Evolutionary conservation across 805 yeast species (phyloP).

Genomic region (Saturnispora galanensis): DNA sequence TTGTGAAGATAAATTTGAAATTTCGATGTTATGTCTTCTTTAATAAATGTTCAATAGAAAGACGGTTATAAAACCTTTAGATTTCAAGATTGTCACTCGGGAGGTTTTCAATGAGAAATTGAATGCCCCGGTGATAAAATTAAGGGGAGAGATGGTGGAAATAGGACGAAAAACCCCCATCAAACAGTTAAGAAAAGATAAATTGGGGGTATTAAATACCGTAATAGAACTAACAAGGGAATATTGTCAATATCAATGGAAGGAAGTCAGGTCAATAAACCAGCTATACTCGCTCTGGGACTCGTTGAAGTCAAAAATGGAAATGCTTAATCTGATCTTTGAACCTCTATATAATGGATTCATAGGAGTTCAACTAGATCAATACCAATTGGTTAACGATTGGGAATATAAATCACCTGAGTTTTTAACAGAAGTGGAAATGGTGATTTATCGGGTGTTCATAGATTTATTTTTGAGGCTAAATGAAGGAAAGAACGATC

Average conservation of each 20-base stretch:
- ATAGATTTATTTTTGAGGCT: neutral
- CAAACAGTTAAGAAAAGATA: neutral
- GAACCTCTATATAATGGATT: slow-evolving; percentile 6
- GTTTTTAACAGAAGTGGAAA: slow-evolving; percentile 1
- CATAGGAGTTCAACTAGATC: neutral
- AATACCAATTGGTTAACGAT: slow-evolving; percentile 1
- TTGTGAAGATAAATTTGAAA: too few species aligned
- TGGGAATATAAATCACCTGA: neutral
- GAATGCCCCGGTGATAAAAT: neutral
- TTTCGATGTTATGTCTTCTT: too few species aligned
- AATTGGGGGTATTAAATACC: neutral
- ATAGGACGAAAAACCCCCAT: neutral
- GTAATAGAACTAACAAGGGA: neutral
- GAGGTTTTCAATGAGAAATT: neutral
- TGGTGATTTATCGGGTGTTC: neutral
- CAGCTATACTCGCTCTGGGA: neutral
- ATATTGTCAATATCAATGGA: neutral
- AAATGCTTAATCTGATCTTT: neutral
- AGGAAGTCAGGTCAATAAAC: neutral
- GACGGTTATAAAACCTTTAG: too few species aligned
- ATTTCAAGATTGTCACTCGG: too few species aligned
- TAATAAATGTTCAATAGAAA: too few species aligned
- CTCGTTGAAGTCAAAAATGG: neutral
- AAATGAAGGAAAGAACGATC: neutral
- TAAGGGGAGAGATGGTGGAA: neutral